A percentile compares a stretch with the other conserved stretches of the same genome.
phyloP scores from a whole-genome alignment of 805 yeast genomes.

The Monosporozyma unispora region DNA sequence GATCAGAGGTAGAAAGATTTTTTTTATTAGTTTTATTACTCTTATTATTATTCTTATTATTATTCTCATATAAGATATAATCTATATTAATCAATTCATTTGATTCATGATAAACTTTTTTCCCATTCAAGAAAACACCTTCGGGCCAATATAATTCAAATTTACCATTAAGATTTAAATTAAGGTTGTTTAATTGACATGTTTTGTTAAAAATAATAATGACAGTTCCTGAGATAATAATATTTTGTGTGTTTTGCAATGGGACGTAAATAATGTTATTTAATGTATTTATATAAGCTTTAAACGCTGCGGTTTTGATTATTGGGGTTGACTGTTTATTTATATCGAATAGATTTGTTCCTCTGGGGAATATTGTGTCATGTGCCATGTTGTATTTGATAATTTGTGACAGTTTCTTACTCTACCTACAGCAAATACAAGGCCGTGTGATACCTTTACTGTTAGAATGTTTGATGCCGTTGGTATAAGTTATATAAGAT shows the following conservation, averaged over 20 bases:
- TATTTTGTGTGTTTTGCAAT: slow-evolving; percentile 22
- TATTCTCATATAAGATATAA: background rate
- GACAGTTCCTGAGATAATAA: slow-evolving; percentile 50
- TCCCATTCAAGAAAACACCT: slow-evolving; percentile 51
- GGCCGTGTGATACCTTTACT: too few species aligned
- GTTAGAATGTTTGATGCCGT: too few species aligned
- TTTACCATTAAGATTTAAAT: slow-evolving; percentile 51
- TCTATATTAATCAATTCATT: slow-evolving; percentile 10
- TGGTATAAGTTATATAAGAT: too few species aligned
- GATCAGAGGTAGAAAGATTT: background rate
- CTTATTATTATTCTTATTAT: background rate
- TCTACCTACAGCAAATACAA: too few species aligned
- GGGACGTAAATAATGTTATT: background rate
- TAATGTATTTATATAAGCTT: background rate
- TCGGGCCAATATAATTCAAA: slow-evolving; percentile 92
- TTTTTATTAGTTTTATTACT: too few species aligned
- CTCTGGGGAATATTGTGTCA: background rate
- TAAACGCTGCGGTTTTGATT: background rate
- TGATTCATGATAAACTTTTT: slow-evolving; percentile 40
- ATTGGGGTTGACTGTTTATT: background rate
- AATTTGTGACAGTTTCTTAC: too few species aligned
- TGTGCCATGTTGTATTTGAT: too few species aligned
- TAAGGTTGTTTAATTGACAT: slow-evolving; percentile 53
- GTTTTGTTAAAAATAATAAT: slow-evolving; percentile 60
- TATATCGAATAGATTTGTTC: background rate